Percentiles rank a stretch among this genome's conserved stretches.
These are phyloP conservation scores for Euphorbia lathyris DNA, from an alignment of 345 rosid genomes.

Conservation along the genomic window DNA sequence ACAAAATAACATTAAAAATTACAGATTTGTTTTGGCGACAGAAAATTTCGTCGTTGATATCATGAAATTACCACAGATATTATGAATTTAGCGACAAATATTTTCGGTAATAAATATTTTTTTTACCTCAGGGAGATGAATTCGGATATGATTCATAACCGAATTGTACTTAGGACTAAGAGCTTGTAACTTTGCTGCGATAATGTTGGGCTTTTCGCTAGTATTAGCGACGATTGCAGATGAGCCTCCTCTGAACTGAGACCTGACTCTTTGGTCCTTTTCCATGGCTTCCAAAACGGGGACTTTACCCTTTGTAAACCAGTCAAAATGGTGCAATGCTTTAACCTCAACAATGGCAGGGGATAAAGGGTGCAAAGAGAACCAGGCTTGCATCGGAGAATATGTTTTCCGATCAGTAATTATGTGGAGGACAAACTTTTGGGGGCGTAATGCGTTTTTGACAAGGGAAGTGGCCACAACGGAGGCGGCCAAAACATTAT, in stretches of 20 bases:
- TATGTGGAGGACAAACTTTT: slow-evolving; percentile 72
- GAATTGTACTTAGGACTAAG: slow-evolving; percentile 95
- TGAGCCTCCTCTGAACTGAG: slow-evolving; percentile 93
- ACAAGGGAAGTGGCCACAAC: slow-evolving; percentile 82
- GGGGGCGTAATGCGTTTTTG: slow-evolving; percentile 57
- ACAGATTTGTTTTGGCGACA: no score
- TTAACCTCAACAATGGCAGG: slow-evolving; percentile 93
- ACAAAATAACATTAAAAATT: no score
- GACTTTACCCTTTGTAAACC: slow-evolving; percentile 91
- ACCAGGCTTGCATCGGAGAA: slow-evolving; percentile 99
- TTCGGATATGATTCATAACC: slow-evolving; percentile 89
- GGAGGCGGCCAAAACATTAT: slow-evolving; percentile 87
- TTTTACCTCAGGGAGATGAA: slow-evolving; percentile 95
- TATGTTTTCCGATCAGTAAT: slow-evolving; percentile 90
- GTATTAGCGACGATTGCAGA: slow-evolving; percentile 69
- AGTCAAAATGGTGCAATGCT: slow-evolving; percentile 95
- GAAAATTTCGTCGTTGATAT: no score
- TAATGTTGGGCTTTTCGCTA: slow-evolving; percentile 64
- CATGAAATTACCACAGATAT: no score
- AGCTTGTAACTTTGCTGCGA: slow-evolving; percentile 91
- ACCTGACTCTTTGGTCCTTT: slow-evolving; percentile 80
- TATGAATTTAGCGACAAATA: no score
- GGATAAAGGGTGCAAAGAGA: slow-evolving; percentile 71
- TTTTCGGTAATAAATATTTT: no score
- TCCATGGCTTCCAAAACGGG: slow-evolving; percentile 98